phyloP scores from a whole-genome alignment of 2,329 filamentous ascomycete genomes.

The Phialocephala sp. region DNA sequence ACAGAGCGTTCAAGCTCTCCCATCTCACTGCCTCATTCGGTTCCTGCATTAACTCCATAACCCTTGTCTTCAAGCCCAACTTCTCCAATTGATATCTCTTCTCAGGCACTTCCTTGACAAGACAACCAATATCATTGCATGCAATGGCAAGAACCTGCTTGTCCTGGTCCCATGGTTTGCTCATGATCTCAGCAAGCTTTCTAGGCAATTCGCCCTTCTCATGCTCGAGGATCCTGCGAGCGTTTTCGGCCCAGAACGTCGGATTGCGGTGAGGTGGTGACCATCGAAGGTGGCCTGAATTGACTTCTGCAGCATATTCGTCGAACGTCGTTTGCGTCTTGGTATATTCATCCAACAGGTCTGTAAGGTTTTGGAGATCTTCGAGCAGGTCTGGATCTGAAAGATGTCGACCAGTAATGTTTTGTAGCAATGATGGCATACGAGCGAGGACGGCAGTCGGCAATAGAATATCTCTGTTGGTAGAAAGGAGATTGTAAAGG shows the following conservation, averaged over 20 bases:
- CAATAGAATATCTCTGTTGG: conserved; percentile 74
- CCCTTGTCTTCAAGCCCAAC: conserved; percentile 68
- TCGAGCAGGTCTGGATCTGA: conserved; percentile 69
- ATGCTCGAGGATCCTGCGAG: conserved; percentile 70
- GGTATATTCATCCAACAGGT: conserved; percentile 69
- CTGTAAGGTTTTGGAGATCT: conserved; percentile 64
- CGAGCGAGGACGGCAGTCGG: conserved; percentile 86
- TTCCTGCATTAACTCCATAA: conserved; percentile 77
- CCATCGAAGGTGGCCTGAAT: conserved; percentile 74
- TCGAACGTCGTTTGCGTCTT: conserved; percentile 62
- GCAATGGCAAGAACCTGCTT: conserved; percentile 77
- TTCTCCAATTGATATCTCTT: conserved; percentile 69
- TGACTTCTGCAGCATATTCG: conserved; percentile 67
- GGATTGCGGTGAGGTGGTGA: conserved; percentile 75
- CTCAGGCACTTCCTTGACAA: conserved; percentile 75
- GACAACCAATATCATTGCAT: conserved; percentile 72
- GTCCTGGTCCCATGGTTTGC: conserved; percentile 71
- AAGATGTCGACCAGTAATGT: conserved; percentile 65
- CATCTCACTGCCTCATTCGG: conserved; percentile 73
- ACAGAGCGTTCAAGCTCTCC: conserved; percentile 76
- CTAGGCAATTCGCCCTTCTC: conserved; percentile 68
- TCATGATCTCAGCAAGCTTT: conserved; percentile 70
- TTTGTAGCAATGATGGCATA: conserved; percentile 71
- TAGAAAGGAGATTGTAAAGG: conserved; percentile 80
- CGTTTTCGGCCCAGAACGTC: conserved; percentile 76